phyloP scores from a whole-genome alignment of 805 yeast genomes.

The Metschnikowia hibisci region DNA sequence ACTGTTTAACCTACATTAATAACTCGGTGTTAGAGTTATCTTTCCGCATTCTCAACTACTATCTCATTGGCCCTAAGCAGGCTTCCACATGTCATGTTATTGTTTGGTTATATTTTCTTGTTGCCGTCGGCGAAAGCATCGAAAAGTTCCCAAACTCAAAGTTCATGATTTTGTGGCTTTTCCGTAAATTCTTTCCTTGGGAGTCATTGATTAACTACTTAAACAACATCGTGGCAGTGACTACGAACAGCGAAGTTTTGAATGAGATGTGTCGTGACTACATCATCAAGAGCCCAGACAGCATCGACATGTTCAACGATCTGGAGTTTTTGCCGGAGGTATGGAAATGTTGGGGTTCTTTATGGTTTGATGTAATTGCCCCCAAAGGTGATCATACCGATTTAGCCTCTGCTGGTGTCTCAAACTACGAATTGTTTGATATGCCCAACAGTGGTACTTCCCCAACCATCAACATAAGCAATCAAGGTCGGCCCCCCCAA shows the following conservation, averaged over 20 bases:
- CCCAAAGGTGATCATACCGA: slow-evolving; percentile 51
- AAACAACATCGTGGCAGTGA: slow-evolving; percentile 49
- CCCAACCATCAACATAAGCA: slow-evolving; percentile 23
- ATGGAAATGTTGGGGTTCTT: slow-evolving; percentile 82
- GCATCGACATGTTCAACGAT: slow-evolving; percentile 49
- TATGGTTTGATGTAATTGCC: slow-evolving; percentile 67
- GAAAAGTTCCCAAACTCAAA: slow-evolving; percentile 43
- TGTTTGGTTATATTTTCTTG: slow-evolving; percentile 72
- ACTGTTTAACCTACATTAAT: slow-evolving; percentile 51
- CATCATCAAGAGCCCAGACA: slow-evolving; percentile 27
- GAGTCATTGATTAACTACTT: slow-evolving; percentile 58
- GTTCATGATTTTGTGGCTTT: slow-evolving; percentile 46
- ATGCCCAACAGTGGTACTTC: slow-evolving; percentile 60
- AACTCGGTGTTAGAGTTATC: slow-evolving; percentile 64
- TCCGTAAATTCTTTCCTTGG: slow-evolving; percentile 66
- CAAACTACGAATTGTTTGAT: slow-evolving; percentile 52
- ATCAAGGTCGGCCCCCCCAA: slow-evolving; percentile 26
- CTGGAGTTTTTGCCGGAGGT: slow-evolving; percentile 69
- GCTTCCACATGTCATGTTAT: slow-evolving; percentile 69
- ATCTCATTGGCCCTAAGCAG: slow-evolving; percentile 66
- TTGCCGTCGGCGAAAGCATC: slow-evolving; percentile 57
- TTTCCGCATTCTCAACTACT: slow-evolving; percentile 63
- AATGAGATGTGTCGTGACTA: slow-evolving; percentile 21
- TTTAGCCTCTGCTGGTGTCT: slow-evolving; percentile 53
- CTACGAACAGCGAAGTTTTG: slow-evolving; percentile 24